A percentile compares a stretch with the other conserved stretches of the same genome.
phyloP scores from a whole-genome alignment of 2,329 filamentous ascomycete genomes.

The Fusarium sororula region DNA sequence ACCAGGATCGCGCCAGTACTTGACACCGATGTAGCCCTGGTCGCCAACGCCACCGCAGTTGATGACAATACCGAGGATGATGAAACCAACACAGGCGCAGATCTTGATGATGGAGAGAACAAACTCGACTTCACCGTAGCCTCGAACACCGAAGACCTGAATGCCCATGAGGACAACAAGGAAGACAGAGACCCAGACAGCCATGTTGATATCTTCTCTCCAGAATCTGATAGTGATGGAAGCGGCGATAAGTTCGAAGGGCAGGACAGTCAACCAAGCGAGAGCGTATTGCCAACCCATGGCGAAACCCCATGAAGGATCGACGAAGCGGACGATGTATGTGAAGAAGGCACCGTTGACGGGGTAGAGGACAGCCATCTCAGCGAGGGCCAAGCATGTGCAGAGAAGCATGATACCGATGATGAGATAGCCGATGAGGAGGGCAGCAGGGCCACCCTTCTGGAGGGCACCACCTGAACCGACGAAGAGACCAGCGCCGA shows the following conservation, averaged over 20 bases:
- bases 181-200: conserved; percentile 86
- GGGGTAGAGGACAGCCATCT: conserved; percentile 90
- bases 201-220: conserved; percentile 70
- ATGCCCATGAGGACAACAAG: conserved; percentile 78
- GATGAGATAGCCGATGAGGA: conserved; percentile 76
- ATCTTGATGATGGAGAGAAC: conserved; percentile 88
- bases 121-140: conserved; percentile 91
- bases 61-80: conserved; percentile 84
- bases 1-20: conserved; percentile 80
- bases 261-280: conserved; percentile 86
- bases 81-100: conserved; percentile 66
- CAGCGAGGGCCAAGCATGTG: conserved; percentile 89
- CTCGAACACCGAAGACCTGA: conserved; percentile 87
- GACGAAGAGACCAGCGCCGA: conserved; percentile 86
- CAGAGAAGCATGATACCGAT: conserved; percentile 37
- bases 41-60: conserved; percentile 81
- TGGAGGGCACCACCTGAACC: conserved; percentile 78
- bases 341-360: conserved; percentile 92
- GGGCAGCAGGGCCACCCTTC: conserved; percentile 77
- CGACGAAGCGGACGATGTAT: conserved; percentile 89
- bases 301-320: conserved; percentile 93
- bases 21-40: conserved; percentile 80
- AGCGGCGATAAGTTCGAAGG: conserved; percentile 86
- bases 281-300: conserved; percentile 97
- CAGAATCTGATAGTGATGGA: conserved; percentile 86